phyloP scores from a whole-genome alignment of 805 yeast species.

The Nakazawaea pomicola region DNA sequence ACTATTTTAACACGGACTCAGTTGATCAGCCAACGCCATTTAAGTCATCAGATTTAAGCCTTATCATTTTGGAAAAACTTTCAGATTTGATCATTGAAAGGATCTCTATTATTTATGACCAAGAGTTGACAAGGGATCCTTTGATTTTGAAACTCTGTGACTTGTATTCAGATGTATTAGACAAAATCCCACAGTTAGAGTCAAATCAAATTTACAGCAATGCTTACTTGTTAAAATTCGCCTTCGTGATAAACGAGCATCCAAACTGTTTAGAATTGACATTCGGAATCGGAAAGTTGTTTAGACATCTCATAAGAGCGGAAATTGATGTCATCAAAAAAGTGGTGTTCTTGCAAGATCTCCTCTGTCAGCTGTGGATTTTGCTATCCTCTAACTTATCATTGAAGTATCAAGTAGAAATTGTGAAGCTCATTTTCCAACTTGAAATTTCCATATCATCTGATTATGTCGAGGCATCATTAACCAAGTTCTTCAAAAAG shows the following conservation, averaged over 20 bases:
- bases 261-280: slow-evolving; percentile 22
- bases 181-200: slow-evolving; percentile 39
- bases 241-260: slow-evolving; percentile 1
- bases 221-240: neutral
- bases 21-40: slow-evolving; percentile 30
- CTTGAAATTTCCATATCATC: slow-evolving; percentile 50
- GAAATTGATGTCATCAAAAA: slow-evolving; percentile 22
- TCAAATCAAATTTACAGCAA: slow-evolving; percentile 1
- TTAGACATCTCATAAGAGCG: slow-evolving; percentile 27
- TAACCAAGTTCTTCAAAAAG: slow-evolving; percentile 49
- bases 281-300: slow-evolving; percentile 39
- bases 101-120: slow-evolving; percentile 12
- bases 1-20: slow-evolving; percentile 22
- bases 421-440: slow-evolving; percentile 59
- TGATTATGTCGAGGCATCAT: slow-evolving; percentile 66
- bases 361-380: slow-evolving; percentile 48
- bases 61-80: slow-evolving; percentile 29
- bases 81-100: slow-evolving; percentile 22
- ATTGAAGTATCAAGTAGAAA: slow-evolving; percentile 62
- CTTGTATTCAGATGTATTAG: slow-evolving; percentile 31
- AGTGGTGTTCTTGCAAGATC: slow-evolving; percentile 33
- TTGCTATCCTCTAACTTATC: slow-evolving; percentile 34
- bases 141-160: slow-evolving; percentile 28
- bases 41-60: slow-evolving; percentile 38
- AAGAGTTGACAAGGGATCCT: slow-evolving; percentile 13